Base-by-base conservation (phyloP, 108 stramenopile species). In the Mayamaea pseudoterrestris region DNA sequence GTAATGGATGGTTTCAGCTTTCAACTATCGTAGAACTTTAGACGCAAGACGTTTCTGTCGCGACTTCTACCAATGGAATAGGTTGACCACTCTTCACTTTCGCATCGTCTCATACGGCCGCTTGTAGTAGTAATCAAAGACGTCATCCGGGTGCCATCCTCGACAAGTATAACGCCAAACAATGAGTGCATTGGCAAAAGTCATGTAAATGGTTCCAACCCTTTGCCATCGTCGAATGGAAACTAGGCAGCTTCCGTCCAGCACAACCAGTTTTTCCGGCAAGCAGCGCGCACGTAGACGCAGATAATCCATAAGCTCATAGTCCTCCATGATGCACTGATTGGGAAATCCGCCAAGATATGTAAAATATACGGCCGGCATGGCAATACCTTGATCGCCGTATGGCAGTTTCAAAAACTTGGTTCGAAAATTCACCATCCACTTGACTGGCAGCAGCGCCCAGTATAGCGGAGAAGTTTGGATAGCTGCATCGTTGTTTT, bases 281-380 rank as follows among this genome's bases (percentile, higher is more conserved):
- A 54, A 47, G 12, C 41, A 18, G 20, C 67, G 63, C 25, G 68
- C 52, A 5, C 88, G 68, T 28, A 52, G 53, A 31, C 88, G 67
- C 30, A 90, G 28, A 48, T 79, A 47, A 2, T 67, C 65, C 12
- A 92, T 65, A 36, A 92, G 45, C 40, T 82, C 90, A 50, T 78
- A 93, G 61, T 93, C 92, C 57, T 93, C 92, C 84, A 93, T 84
- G 8, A 93, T 35, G 28, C 41, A 41, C 53, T 87, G 79, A 45
- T 85, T 68, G 6, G 86, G 92, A 56, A 76, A 90, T 16, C 92
- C 92, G 17, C 92, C 87, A 1, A 93, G 22, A 40, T 60, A 71
- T 13, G 66, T 21, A 54, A 93, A 84, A 3, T 80, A 55, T 41
- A 48, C 27, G 6, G 67, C 50, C n/a, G 80, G 82, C 21, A 93